These are phyloP conservation scores for Chlorella sorokiniana DNA, from an alignment of 139 green algal genomes.

Conservation along the genomic window DNA sequence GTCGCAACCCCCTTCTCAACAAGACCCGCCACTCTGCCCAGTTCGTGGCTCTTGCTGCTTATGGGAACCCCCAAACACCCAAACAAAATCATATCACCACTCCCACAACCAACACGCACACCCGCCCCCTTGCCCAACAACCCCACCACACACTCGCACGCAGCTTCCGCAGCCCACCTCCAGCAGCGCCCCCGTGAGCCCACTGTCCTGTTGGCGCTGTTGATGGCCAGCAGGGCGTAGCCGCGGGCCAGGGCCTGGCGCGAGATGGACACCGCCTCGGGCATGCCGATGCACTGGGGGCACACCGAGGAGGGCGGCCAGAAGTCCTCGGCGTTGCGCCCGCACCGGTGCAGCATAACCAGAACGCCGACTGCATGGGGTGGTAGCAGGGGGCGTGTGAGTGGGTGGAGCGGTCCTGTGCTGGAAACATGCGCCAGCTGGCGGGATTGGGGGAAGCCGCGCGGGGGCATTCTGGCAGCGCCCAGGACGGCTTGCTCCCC, in stretches of 20 bases:
- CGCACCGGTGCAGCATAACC: constrained; percentile 29
- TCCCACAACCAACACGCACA: neutral
- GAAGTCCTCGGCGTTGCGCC: constrained; percentile 28
- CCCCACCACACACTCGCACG: neutral
- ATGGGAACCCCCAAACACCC: too few relatives aligned
- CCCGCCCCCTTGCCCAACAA: neutral
- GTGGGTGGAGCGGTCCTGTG: neutral
- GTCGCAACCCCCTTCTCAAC: too few relatives aligned
- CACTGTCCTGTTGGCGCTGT: neutral
- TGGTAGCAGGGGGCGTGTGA: too few relatives aligned
- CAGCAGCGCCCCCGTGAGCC: neutral
- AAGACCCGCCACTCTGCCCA: too few relatives aligned
- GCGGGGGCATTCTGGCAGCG: too few relatives aligned
- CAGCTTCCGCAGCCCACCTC: constrained; percentile 14
- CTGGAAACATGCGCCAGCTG: neutral
- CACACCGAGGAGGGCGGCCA: constrained; percentile 22
- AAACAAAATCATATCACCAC: too few relatives aligned
- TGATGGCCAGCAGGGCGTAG: constrained; percentile 20
- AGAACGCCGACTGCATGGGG: neutral
- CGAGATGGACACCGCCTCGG: constrained; percentile 16
- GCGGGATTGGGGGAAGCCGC: too few relatives aligned
- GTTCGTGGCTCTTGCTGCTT: too few relatives aligned
- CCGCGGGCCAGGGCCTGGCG: constrained; percentile 20
- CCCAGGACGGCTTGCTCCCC: too few relatives aligned
- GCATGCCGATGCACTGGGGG: constrained; percentile 34